phyloP scores from a whole-genome alignment of 176 grass and related monocot genomes.

The Hyparrhenia diplandra region DNA sequence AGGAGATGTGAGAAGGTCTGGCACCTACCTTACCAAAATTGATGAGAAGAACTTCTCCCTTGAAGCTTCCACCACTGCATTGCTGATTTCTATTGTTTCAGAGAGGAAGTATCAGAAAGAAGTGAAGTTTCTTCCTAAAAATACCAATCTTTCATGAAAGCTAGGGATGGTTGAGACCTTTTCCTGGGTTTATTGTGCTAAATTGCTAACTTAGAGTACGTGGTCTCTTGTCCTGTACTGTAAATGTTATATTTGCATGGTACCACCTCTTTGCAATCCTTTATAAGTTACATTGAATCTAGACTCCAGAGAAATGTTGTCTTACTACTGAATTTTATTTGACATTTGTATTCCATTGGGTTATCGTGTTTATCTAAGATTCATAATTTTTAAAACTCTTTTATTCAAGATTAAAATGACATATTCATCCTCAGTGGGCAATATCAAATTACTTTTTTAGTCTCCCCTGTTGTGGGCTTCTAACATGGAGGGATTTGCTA shows the following conservation, averaged over 20 bases:
- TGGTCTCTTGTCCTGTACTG: not conserved
- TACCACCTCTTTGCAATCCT: not conserved
- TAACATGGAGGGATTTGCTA: not conserved
- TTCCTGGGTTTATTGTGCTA: not conserved
- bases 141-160: not conserved
- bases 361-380: not conserved
- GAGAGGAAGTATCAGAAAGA: not conserved
- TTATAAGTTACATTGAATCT: not conserved
- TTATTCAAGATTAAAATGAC: not conserved
- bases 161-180: not conserved
- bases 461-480: not conserved
- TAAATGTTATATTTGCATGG: not conserved
- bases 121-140: not conserved
- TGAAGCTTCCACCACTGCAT: not conserved
- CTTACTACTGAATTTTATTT: not conserved
- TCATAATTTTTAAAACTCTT: not conserved
- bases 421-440: not conserved
- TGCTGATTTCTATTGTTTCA: not conserved
- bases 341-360: not conserved
- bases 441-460: not conserved
- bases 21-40: not conserved
- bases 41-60: not conserved
- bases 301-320: not conserved
- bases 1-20: not conserved
- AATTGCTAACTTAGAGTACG: not conserved